These are phyloP conservation scores for Collybiopsis confluens DNA, from an alignment of 768 basidiomycete species.

Conservation along the genomic window DNA sequence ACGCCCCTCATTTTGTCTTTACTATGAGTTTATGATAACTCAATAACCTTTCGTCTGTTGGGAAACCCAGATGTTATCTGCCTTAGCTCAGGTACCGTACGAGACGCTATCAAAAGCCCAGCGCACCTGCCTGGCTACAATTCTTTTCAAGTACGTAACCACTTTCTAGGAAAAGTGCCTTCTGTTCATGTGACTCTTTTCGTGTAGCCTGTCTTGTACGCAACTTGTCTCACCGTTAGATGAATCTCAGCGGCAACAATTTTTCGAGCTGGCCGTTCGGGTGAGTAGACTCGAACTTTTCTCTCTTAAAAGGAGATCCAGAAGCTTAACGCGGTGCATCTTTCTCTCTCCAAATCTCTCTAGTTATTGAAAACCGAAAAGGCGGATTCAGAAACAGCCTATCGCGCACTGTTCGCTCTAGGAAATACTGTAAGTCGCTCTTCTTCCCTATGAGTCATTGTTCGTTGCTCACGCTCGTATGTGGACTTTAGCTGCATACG, in stretches of 20 bases:
- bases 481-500: constrained; percentile 40
- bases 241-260: constrained; percentile 32
- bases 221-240: constrained; percentile 39
- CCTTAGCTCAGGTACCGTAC: constrained; percentile 48
- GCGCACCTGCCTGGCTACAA: constrained; percentile 73
- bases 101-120: constrained; percentile 60
- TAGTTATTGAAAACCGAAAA: constrained; percentile 27
- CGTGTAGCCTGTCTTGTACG: constrained; percentile 61
- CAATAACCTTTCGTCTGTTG: too few relatives aligned
- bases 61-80: constrained; percentile 57
- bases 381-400: constrained; percentile 63
- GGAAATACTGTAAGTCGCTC: constrained; percentile 59
- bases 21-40: too few relatives aligned
- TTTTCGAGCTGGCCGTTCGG: constrained; percentile 23
- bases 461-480: constrained; percentile 8
- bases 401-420: constrained; percentile 67
- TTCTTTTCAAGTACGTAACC: constrained; percentile 81
- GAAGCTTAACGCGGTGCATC: constrained; percentile 8
- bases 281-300: neutral
- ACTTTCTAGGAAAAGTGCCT: neutral
- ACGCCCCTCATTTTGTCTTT: too few relatives aligned
- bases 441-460: neutral
- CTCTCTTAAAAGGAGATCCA: neutral
- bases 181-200: constrained; percentile 7
- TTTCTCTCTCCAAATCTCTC: constrained; percentile 9